Conservation (phyloP, 768 basidiomycete genomes). For the Xanthoconium purpureum region DNA sequence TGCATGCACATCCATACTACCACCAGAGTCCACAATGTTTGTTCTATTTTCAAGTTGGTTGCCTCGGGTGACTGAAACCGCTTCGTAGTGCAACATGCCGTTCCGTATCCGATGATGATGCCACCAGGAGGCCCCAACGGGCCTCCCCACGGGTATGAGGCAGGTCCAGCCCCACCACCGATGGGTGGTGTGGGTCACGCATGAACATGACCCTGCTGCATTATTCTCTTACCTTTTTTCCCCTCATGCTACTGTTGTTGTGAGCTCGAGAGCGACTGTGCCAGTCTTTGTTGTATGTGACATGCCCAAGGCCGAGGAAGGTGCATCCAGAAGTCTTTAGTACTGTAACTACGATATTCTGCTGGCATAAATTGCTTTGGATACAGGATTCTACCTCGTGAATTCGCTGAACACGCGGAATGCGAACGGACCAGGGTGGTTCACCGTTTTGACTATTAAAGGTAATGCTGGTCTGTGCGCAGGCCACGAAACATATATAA, state of each 20-base stretch:
- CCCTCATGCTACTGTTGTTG: slow-evolving; percentile 24
- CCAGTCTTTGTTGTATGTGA: slow-evolving; percentile 30
- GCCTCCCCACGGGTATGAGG: slow-evolving; percentile 73
- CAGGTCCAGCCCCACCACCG: slow-evolving; percentile 62
- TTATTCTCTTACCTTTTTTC: slow-evolving; percentile 7
- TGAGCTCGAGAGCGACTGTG: slow-evolving; percentile 24
- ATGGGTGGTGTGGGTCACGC: slow-evolving; percentile 74
- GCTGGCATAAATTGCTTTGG: slow-evolving; percentile 30
- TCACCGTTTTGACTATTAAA: too few relatives aligned
- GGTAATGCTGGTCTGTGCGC: slow-evolving; percentile 20
- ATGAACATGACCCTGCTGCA: slow-evolving; percentile 32
- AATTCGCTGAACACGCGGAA: not conserved
- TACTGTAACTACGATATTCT: slow-evolving; percentile 28
- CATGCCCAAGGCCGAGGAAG: slow-evolving; percentile 10
- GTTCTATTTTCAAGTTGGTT: slow-evolving; percentile 24
- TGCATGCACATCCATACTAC: slow-evolving; percentile 84
- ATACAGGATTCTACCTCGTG: slow-evolving; percentile 8
- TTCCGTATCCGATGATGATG: slow-evolving; percentile 89
- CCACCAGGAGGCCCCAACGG: slow-evolving; percentile 64
- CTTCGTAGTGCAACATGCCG: slow-evolving; percentile 74
- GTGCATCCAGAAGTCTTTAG: slow-evolving; percentile 10
- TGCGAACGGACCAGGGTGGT: too few relatives aligned
- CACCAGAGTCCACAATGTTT: slow-evolving; percentile 87
- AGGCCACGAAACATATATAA: slow-evolving; percentile 6
- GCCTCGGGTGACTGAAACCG: slow-evolving; percentile 27